Conservation (phyloP, 768 basidiomycete genomes). For the Sarcodon sp. region DNA sequence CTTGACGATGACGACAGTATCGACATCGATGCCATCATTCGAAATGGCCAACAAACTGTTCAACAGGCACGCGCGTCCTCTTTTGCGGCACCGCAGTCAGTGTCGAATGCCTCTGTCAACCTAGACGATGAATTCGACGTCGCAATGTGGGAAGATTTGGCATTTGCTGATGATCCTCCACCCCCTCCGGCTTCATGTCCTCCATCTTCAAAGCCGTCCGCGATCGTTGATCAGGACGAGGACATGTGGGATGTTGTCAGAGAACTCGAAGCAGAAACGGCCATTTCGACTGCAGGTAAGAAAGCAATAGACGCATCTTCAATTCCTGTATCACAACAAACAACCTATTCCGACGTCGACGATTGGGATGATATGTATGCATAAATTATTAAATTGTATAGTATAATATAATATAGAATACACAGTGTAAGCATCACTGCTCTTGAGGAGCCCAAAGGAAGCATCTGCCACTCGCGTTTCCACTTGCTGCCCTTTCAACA, state of each 20-base stretch:
- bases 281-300: not conserved
- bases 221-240: slow-evolving; percentile 31
- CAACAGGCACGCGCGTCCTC: not conserved
- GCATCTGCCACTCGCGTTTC: slow-evolving; percentile 71
- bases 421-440: not conserved
- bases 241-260: slow-evolving; percentile 65
- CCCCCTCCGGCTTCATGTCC: not conserved
- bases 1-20: slow-evolving; percentile 40
- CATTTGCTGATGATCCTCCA: slow-evolving; percentile 5
- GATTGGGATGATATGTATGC: slow-evolving; percentile 61
- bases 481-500: slow-evolving; percentile 62
- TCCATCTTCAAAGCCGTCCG: slow-evolving; percentile 1
- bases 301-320: slow-evolving; percentile 4
- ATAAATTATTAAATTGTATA: slow-evolving; percentile 9
- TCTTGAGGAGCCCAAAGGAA: slow-evolving; percentile 61
- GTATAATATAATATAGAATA: not conserved
- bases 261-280: slow-evolving; percentile 31
- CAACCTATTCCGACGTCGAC: slow-evolving; percentile 24
- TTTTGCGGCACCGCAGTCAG: not conserved
- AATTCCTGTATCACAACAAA: slow-evolving; percentile 1
- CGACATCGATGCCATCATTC: slow-evolving; percentile 32
- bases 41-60: slow-evolving; percentile 19
- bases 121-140: slow-evolving; percentile 26
- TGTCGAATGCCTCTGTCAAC: not conserved
- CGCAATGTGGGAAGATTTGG: slow-evolving; percentile 22